phyloP scores from a whole-genome alignment of 2,329 filamentous ascomycete genomes.

The Neurospora sp. region DNA sequence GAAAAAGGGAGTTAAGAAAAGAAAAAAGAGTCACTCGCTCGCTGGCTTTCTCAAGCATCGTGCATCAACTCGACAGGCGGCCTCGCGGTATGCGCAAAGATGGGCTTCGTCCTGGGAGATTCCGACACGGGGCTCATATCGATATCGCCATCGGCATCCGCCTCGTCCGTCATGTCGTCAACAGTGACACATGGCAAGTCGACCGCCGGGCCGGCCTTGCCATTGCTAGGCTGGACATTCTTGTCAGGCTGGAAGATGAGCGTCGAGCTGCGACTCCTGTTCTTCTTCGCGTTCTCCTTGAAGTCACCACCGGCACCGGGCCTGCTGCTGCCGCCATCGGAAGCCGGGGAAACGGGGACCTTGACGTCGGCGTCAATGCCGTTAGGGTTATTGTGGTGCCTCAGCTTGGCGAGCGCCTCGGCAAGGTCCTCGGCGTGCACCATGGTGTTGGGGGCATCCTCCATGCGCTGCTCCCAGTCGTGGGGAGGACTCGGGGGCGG shows the following conservation, averaged over 20 bases:
- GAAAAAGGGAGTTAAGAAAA: not conserved
- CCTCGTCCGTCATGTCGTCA: constrained; percentile 55
- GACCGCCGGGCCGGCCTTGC: constrained; percentile 25
- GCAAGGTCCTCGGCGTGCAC: constrained; percentile 62
- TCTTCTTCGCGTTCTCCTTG: constrained; percentile 18
- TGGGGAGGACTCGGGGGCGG: constrained; percentile 59
- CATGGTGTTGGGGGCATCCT: constrained; percentile 61
- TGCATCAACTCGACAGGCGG: constrained; percentile 59
- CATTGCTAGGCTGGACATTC: constrained; percentile 18
- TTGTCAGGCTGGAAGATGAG: constrained; percentile 53
- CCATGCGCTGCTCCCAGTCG: constrained; percentile 58
- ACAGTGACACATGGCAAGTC: constrained; percentile 56
- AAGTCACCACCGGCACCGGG: constrained; percentile 10
- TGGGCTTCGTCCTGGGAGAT: constrained; percentile 28
- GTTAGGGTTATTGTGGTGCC: constrained; percentile 30
- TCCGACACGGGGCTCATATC: constrained; percentile 5
- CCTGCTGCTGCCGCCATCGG: constrained; percentile 19
- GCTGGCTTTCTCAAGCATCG: constrained; percentile 20
- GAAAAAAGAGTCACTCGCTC: not conserved
- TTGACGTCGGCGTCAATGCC: constrained; percentile 16
- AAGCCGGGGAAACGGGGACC: constrained; percentile 31
- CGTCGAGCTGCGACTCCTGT: constrained; percentile 53
- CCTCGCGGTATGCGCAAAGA: constrained; percentile 50
- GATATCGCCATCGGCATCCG: constrained; percentile 24
- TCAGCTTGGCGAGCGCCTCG: constrained; percentile 53